A percentile compares a stretch with the other conserved stretches of the same genome.
Evolutionary conservation across 768 basidiomycete genomes (phyloP).

Genomic region (Dendrothele bispora): DNA sequence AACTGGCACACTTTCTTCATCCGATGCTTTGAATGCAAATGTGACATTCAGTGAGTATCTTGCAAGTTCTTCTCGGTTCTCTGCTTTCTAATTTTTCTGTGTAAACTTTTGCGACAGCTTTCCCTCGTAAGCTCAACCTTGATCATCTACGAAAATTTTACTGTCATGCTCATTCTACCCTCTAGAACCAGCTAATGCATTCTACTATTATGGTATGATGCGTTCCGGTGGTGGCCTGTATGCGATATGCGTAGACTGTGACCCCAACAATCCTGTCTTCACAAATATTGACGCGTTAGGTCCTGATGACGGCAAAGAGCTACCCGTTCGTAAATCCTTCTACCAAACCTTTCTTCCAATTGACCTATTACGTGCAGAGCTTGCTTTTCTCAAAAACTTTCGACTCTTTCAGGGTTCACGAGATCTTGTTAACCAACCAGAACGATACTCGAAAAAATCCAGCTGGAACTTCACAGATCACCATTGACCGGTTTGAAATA

Average conservation of each 20-base stretch:
- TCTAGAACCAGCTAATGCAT: constrained; percentile 20
- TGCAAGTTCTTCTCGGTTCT: neutral
- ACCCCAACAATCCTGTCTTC: constrained; percentile 23
- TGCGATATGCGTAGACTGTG: constrained; percentile 33
- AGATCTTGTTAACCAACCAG: constrained; percentile 28
- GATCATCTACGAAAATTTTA: neutral
- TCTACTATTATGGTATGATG: constrained; percentile 29
- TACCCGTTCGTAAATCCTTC: constrained; percentile 24
- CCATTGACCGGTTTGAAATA: constrained; percentile 25
- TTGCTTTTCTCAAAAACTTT: constrained; percentile 23
- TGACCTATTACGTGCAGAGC: constrained; percentile 12
- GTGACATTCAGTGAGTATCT: constrained; percentile 29
- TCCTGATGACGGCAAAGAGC: constrained; percentile 26
- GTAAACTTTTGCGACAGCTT: constrained; percentile 1
- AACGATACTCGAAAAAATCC: constrained; percentile 15
- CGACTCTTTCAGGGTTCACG: constrained; percentile 20
- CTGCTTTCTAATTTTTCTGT: neutral
- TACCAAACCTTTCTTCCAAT: neutral
- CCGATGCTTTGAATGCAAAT: constrained; percentile 22
- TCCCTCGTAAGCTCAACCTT: constrained; percentile 6
- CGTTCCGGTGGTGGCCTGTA: constrained; percentile 27
- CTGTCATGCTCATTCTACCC: neutral
- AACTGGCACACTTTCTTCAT: constrained; percentile 27
- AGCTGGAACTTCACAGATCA: constrained; percentile 28
- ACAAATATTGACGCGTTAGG: constrained; percentile 27